Conservation (phyloP, 305 asterid genomes). For the Plantago coronopus region DNA sequence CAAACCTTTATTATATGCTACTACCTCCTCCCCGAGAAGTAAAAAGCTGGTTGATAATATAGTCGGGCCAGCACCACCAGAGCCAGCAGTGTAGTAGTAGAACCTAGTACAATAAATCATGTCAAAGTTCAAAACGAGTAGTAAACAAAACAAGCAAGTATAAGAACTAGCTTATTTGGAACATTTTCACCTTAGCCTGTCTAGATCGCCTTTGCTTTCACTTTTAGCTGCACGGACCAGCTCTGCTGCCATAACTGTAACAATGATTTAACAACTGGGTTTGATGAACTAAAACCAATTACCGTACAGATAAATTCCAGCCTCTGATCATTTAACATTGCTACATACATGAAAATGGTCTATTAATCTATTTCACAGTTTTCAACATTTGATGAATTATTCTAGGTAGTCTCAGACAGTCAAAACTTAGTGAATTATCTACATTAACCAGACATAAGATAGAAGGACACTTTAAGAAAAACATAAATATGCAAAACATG, state of each 20-base stretch:
- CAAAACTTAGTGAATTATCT: no score
- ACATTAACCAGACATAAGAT: no score
- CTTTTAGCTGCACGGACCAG: constrained; percentile 66
- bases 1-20: constrained; percentile 86
- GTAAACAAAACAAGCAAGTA: neutral
- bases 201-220: constrained; percentile 59
- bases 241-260: constrained; percentile 97
- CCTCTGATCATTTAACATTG: no score
- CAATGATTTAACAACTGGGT: neutral
- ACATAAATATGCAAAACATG: no score
- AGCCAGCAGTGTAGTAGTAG: constrained; percentile 92
- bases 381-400: no score
- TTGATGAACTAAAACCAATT: no score
- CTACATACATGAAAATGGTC: no score
- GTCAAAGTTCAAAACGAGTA: no score
- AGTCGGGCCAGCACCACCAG: constrained; percentile 96
- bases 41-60: constrained; percentile 84
- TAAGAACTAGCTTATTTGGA: neutral
- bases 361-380: no score
- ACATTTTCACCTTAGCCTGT: constrained; percentile 63
- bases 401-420: no score
- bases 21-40: constrained; percentile 92
- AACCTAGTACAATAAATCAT: constrained; percentile 48
- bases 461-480: no score
- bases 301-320: no score